Conservation (phyloP, 169 alveolate species). For the Cyclospora cayetanensis region DNA sequence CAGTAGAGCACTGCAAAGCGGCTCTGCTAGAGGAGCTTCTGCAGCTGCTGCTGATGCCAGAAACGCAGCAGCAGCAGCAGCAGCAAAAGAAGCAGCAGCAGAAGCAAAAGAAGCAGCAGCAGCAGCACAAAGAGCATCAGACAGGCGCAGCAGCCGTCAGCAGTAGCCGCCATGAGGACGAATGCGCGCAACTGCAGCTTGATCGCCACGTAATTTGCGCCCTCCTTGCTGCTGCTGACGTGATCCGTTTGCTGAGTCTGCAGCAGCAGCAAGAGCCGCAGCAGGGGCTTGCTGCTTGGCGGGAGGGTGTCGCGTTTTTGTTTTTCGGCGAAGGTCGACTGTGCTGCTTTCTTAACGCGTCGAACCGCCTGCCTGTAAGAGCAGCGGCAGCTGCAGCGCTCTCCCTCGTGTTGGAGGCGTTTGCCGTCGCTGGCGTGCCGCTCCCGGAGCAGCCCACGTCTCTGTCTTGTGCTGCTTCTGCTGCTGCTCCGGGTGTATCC, state of each 20-base stretch:
- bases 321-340: not conserved
- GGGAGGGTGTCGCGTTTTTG: not conserved
- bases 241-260: not conserved
- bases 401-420: too few species aligned
- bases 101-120: too few species aligned
- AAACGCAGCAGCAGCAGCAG: not conserved
- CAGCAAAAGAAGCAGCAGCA: not conserved
- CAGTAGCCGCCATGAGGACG: not conserved
- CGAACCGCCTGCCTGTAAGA: not conserved
- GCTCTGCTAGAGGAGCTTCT: not conserved
- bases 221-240: not conserved
- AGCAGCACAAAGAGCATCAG: too few species aligned
- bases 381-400: conserved; percentile 24
- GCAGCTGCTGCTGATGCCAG: conserved; percentile 8
- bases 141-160: not conserved
- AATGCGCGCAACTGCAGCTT: not conserved
- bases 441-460: too few species aligned
- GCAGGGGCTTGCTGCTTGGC: not conserved
- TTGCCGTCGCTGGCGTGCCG: too few species aligned
- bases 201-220: not conserved
- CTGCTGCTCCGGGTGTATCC: too few species aligned
- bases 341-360: not conserved
- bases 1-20: not conserved
- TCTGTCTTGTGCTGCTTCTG: too few species aligned
- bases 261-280: not conserved